A percentile compares a stretch with the other conserved stretches of the same genome.
These are phyloP conservation scores for Marasmius sp. DNA, from an alignment of 1,284 basidiomycete genomes.

Conservation along the genomic window DNA sequence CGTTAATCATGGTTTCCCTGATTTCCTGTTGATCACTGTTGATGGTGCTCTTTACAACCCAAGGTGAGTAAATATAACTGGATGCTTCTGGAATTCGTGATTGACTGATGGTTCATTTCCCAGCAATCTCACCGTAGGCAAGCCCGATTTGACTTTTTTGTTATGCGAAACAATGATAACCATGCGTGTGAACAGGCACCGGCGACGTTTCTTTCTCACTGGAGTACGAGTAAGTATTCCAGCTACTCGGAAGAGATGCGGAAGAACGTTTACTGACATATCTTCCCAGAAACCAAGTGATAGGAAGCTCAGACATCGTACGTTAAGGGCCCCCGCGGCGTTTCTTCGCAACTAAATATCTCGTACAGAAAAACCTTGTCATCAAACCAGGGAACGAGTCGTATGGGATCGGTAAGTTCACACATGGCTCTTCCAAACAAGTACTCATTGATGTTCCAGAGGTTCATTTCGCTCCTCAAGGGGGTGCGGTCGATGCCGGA, in stretches of 20 bases:
- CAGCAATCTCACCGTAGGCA: constrained; percentile 72
- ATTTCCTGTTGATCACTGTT: constrained; percentile 74
- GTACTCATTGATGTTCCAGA: constrained; percentile 34
- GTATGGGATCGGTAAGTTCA: constrained; percentile 49
- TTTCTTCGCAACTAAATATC: constrained; percentile 2
- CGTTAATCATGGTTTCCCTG: constrained; percentile 68
- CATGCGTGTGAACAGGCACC: constrained; percentile 35
- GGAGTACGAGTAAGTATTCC: constrained; percentile 51
- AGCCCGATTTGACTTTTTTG: constrained; percentile 8
- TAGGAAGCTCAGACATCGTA: constrained; percentile 64
- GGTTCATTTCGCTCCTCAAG: constrained; percentile 67
- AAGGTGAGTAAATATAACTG: constrained; percentile 37
- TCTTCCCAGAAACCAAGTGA: constrained; percentile 42
- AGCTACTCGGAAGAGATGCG: neutral
- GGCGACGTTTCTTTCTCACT: constrained; percentile 68
- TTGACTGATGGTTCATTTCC: constrained; percentile 10
- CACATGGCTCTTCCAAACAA: neutral
- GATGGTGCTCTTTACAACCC: constrained; percentile 60
- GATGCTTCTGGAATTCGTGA: neutral
- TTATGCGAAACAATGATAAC: neutral
- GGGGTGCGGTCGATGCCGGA: constrained; percentile 54
- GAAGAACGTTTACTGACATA: constrained; percentile 2
- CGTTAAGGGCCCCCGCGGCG: constrained; percentile 22
- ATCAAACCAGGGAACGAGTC: constrained; percentile 54
- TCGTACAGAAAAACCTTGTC: constrained; percentile 46